These are phyloP conservation scores for Amylocystis lapponica DNA, from an alignment of 768 basidiomycete genomes.

Conservation along the genomic window DNA sequence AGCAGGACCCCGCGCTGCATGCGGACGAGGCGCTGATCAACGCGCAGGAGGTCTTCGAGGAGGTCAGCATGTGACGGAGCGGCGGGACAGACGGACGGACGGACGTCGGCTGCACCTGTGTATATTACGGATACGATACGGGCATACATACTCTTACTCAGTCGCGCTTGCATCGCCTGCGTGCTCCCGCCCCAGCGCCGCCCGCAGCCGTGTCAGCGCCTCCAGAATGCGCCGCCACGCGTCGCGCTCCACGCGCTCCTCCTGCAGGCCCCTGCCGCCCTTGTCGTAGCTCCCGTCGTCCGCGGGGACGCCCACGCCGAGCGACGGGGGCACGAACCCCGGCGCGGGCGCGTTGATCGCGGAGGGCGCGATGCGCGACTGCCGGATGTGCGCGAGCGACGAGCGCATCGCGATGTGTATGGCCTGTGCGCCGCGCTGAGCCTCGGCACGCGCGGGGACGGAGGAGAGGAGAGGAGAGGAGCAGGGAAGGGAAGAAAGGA, in stretches of 20 bases:
- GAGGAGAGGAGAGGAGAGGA: too few species aligned
- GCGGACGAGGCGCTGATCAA: slow-evolving; percentile 29
- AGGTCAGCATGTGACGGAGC: slow-evolving; percentile 42
- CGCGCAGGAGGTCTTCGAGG: slow-evolving; percentile 55
- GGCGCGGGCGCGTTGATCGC: slow-evolving; percentile 76
- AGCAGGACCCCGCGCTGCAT: slow-evolving; percentile 34
- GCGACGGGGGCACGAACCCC: slow-evolving; percentile 69
- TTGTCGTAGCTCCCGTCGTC: slow-evolving; percentile 24
- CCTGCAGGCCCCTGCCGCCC: slow-evolving; percentile 57
- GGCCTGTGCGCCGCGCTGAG: too few species aligned
- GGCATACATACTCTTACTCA: not conserved
- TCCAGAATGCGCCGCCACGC: slow-evolving; percentile 74
- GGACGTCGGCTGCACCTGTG: too few species aligned
- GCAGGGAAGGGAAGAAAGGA: too few species aligned
- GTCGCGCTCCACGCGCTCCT: slow-evolving; percentile 68
- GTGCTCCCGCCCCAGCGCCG: slow-evolving; percentile 28
- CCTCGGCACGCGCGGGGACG: too few species aligned
- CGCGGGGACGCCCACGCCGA: slow-evolving; percentile 68
- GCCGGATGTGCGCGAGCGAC: slow-evolving; percentile 73
- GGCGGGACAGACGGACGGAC: too few species aligned
- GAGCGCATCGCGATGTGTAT: slow-evolving; percentile 75
- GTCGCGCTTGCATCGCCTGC: not conserved
- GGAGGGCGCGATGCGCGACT: slow-evolving; percentile 80
- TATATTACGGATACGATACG: too few species aligned
- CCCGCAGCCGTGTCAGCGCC: slow-evolving; percentile 60